Conservation (phyloP, 2,329 filamentous ascomycete genomes). For the Periglandula ipomoeae region DNA sequence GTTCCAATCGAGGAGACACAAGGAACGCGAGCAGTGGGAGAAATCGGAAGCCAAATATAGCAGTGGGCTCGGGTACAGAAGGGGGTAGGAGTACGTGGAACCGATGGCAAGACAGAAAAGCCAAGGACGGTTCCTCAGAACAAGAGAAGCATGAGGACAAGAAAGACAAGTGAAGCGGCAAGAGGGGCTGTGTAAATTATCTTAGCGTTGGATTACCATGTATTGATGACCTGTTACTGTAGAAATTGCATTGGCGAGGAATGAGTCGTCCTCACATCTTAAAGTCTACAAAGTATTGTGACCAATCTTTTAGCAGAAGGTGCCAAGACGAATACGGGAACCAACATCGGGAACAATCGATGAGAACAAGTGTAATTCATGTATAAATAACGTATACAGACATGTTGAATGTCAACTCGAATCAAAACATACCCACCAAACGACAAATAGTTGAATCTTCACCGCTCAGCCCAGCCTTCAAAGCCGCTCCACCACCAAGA, state of each 20-base stretch:
- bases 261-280: too few species aligned
- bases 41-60: constrained; percentile 57
- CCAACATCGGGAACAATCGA: neutral
- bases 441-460: neutral
- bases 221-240: neutral
- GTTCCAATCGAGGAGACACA: constrained; percentile 50
- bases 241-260: neutral
- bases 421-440: neutral
- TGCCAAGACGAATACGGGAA: too few species aligned
- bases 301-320: too few species aligned
- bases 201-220: neutral
- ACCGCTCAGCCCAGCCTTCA: neutral
- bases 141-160: neutral
- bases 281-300: too few species aligned
- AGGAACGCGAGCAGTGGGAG: constrained; percentile 62
- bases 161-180: neutral
- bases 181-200: neutral
- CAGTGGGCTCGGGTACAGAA: constrained; percentile 49
- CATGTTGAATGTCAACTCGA: constrained; percentile 2
- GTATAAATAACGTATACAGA: neutral
- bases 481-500: neutral
- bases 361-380: neutral
- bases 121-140: neutral
- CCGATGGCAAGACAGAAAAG: constrained; percentile 26
- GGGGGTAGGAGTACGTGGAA: constrained; percentile 28